Percentiles rank a stretch among this genome's conserved stretches.
Evolutionary conservation across 345 rosid species (phyloP).

Genomic region (Linum lewisii): DNA sequence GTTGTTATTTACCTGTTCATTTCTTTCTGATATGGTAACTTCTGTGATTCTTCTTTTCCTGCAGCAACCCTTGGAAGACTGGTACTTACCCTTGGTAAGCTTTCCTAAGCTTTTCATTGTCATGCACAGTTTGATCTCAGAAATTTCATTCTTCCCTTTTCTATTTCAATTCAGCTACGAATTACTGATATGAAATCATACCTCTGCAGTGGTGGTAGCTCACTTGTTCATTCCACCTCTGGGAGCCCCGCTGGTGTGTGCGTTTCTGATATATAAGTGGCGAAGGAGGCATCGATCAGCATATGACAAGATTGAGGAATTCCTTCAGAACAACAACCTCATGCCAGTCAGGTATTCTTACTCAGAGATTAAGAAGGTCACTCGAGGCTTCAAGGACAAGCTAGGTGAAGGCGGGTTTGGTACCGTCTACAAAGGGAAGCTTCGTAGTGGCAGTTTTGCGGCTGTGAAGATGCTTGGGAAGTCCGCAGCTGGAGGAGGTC

Average conservation of each 20-base stretch:
- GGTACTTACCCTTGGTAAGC: background rate
- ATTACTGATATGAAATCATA: background rate
- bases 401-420: constrained; percentile 6
- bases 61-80: background rate
- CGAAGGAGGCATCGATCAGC: background rate
- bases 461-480: constrained; percentile 4
- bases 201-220: background rate
- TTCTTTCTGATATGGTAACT: background rate
- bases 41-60: background rate
- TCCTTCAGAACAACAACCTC: background rate
- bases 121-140: background rate
- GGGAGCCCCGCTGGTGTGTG: background rate
- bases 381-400: constrained; percentile 5
- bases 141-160: background rate
- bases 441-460: background rate
- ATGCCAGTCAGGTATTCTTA: constrained; percentile 1
- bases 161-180: background rate
- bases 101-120: background rate
- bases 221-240: background rate
- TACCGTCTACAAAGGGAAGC: constrained; percentile 2
- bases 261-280: background rate
- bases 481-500: background rate
- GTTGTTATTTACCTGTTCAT: too few relatives aligned
- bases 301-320: background rate
- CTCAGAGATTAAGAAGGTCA: constrained; percentile 1